phyloP scores from a whole-genome alignment of 352 stramenopile genomes.

The Phytophthora foliorum region DNA sequence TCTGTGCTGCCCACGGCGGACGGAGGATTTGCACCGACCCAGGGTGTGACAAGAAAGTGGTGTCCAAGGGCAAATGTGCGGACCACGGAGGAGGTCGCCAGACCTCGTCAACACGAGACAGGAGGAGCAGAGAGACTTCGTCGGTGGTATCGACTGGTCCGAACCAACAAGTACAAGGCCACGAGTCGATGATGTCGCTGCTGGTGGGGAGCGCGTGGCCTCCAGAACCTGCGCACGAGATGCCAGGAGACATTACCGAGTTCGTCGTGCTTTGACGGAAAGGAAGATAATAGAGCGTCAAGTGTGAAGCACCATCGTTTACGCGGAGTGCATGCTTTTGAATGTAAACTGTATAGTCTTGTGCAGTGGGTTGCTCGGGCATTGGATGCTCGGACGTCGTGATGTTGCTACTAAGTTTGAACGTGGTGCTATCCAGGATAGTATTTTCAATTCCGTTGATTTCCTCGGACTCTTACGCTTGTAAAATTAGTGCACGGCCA shows the following conservation, averaged over 20 bases:
- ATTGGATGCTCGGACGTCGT: background rate
- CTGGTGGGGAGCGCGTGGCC: background rate
- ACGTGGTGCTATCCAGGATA: background rate
- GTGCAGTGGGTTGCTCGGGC: too few species aligned
- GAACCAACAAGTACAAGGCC: background rate
- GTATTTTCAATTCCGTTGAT: background rate
- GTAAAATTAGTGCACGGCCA: background rate
- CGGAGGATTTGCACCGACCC: slow-evolving; percentile 13
- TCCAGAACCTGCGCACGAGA: background rate
- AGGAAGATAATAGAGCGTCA: background rate
- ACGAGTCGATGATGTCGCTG: slow-evolving; percentile 1
- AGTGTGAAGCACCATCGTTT: background rate
- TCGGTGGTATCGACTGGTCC: background rate
- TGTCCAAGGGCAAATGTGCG: slow-evolving; percentile 29
- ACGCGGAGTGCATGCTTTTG: too few species aligned
- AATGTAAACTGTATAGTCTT: too few species aligned
- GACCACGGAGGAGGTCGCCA: slow-evolving; percentile 28
- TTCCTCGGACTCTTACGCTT: background rate
- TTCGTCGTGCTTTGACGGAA: background rate
- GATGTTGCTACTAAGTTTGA: background rate
- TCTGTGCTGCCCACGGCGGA: slow-evolving; percentile 28
- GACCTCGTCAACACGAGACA: too few species aligned
- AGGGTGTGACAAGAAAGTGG: slow-evolving; percentile 33
- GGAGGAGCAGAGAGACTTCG: background rate
- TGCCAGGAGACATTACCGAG: background rate